Evolutionary conservation across 148 eudicot species (phyloP).

Genomic region (Rhododendron simsii): DNA sequence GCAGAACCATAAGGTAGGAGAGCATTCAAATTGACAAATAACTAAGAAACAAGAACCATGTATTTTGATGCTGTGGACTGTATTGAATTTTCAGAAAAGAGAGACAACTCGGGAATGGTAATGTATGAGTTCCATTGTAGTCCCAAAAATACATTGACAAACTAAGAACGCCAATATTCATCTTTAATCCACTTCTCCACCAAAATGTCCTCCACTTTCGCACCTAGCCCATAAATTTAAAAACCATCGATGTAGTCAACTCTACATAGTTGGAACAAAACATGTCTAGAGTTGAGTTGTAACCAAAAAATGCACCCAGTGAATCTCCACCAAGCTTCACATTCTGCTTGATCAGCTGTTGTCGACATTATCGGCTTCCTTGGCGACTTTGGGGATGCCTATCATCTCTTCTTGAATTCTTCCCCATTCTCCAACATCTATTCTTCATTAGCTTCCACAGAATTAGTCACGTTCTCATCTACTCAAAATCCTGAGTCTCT

Average conservation of each 20-base stretch:
- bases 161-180: constrained; percentile 5
- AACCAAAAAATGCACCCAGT: neutral
- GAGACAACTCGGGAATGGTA: neutral
- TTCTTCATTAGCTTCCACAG: neutral
- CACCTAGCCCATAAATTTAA: neutral
- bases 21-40: neutral
- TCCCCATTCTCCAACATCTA: neutral
- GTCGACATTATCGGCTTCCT: constrained; percentile 8
- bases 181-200: constrained; percentile 3
- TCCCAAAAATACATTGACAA: neutral
- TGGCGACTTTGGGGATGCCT: neutral
- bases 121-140: neutral
- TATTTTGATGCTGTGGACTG: constrained; percentile 1
- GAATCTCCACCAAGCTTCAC: neutral
- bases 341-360: neutral
- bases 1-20: neutral
- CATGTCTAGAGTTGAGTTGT: neutral
- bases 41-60: constrained; percentile 10
- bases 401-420: neutral
- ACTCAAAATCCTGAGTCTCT: neutral
- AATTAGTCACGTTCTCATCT: constrained; percentile 1
- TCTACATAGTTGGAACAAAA: neutral
- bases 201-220: neutral
- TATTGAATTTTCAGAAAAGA: constrained; percentile 14
- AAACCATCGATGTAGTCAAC: neutral